Evolutionary conservation across 129 eudicot species (phyloP).

Genomic region (Flaveria robusta): DNA sequence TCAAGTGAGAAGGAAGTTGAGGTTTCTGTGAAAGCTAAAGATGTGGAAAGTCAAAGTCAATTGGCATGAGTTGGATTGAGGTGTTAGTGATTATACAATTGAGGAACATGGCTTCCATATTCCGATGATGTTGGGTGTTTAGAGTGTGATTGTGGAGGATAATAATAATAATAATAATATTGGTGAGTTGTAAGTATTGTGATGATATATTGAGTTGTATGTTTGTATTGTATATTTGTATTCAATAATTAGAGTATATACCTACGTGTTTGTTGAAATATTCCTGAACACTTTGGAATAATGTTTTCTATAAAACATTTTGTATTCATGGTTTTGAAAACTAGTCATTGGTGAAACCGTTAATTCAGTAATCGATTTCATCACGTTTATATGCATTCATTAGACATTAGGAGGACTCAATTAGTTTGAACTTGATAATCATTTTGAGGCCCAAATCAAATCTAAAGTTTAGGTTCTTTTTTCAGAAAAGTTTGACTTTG

Average conservation of each 20-base stretch:
- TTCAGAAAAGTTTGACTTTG: too few relatives aligned
- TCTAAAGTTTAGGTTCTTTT: too few relatives aligned
- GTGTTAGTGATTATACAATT: constrained; percentile 2
- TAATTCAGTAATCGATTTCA: too few relatives aligned
- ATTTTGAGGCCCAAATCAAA: too few relatives aligned
- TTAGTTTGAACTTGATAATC: too few relatives aligned
- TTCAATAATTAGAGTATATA: not conserved
- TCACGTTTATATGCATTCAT: too few relatives aligned
- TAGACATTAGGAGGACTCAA: too few relatives aligned
- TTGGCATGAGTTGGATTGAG: constrained; percentile 16
- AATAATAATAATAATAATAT: constrained; percentile 1
- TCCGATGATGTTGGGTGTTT: constrained; percentile 41
- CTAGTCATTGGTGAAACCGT: not conserved
- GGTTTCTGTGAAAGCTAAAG: constrained; percentile 14
- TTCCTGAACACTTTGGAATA: not conserved
- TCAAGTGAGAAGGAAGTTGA: constrained; percentile 39
- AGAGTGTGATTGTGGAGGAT: not conserved
- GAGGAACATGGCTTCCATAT: constrained; percentile 31
- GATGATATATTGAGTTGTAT: constrained; percentile 1
- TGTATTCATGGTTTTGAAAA: not conserved
- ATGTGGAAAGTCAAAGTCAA: constrained; percentile 35
- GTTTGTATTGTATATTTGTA: not conserved
- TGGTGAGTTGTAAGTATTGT: constrained; percentile 28
- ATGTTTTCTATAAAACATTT: not conserved
- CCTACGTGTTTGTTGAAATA: constrained; percentile 1